Evolutionary conservation across 257 asterid species (phyloP).

Genomic region (Salvia hispanica): DNA sequence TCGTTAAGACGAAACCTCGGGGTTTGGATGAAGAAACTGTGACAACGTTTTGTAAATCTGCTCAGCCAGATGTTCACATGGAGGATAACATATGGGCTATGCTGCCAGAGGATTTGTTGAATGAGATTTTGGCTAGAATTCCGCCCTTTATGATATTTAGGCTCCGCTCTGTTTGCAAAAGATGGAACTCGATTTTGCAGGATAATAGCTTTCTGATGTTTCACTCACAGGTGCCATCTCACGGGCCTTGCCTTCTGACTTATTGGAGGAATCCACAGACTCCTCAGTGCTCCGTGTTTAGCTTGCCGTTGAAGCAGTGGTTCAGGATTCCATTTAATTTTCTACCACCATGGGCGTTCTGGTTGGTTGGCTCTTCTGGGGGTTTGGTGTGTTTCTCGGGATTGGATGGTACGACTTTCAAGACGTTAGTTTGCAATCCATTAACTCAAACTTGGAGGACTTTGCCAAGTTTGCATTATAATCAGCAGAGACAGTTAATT

Average conservation of each 20-base stretch:
- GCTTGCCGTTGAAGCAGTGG: conserved; percentile 97
- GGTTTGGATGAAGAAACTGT: conserved; percentile 95
- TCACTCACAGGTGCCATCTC: conserved; percentile 94
- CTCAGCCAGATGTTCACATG: conserved; percentile 89
- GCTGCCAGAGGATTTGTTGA: conserved; percentile 90
- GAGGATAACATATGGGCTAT: conserved; percentile 96
- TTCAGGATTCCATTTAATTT: conserved; percentile 87
- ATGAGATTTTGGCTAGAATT: conserved; percentile 89
- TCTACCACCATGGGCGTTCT: conserved; percentile 90
- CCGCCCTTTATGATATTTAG: conserved; percentile 95
- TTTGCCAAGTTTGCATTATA: conserved; percentile 85
- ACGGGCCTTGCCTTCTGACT: conserved; percentile 95
- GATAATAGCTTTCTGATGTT: conserved; percentile 86
- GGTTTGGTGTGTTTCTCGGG: conserved; percentile 97
- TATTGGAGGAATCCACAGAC: conserved; percentile 86
- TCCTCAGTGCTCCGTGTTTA: conserved; percentile 90
- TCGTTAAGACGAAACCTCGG: conserved; percentile 74
- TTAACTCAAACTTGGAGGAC: conserved; percentile 85
- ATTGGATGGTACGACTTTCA: conserved; percentile 74
- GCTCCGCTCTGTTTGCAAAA: conserved; percentile 90
- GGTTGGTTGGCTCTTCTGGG: conserved; percentile 99
- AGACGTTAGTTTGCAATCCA: conserved; percentile 85
- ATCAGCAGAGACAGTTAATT: conserved; percentile 91
- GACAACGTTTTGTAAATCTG: conserved; percentile 59
- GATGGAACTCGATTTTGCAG: conserved; percentile 93